Evolutionary conservation across 495 filamentous ascomycete genomes (phyloP), one percentile per base, ranked within the genome.

Genomic region (Podospora tetraspora): DNA sequence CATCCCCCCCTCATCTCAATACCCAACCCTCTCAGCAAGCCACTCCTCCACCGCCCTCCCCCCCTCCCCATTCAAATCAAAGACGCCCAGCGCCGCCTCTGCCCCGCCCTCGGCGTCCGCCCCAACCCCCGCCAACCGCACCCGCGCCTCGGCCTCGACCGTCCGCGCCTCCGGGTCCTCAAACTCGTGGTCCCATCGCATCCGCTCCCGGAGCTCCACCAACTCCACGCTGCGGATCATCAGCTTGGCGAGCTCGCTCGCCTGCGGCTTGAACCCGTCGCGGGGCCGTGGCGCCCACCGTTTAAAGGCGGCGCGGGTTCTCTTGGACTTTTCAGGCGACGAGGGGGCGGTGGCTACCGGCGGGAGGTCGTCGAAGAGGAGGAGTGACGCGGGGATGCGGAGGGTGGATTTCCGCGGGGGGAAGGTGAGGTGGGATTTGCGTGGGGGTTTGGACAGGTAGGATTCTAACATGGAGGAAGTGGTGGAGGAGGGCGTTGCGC

Each of bases 161-260:
- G 22, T 59, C 60, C 59, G 34, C 22, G 27, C 58, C 43, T 65
- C 67, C 25, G 30, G 58, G 30, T 64, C 66, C 24, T 71, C 68
- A 25, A 57, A 66, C 27, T 77, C 70, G 4, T 72, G 63, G 34
- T 78, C 74, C 70, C 75, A 73, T 61, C 66, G 62, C 64, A 37
- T 63, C 59, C 73, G 70, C 63, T 73, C 69, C 61, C 71, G 69
- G 1, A 78, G 66, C 70, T 82, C 80, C 6, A 75, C 1, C 71
- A 70, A 76, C 30, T 73, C 66, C n/a, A 82, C 62, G 61, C 80
- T 81, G 8, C 77, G 70, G 52, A 74, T 62, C 80, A 83, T 81
- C 59, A 76, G 32, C 12, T 24, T 27, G 2, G 74, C 78, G 3
- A 84, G 69, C 29, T 77, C 74, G n/a, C 57, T 13, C 0, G 82